Percentiles rank a stretch among this genome's conserved stretches.
Conservation (phyloP, 2,329 filamentous ascomycete species). For the Aspergillus awamori region DNA sequence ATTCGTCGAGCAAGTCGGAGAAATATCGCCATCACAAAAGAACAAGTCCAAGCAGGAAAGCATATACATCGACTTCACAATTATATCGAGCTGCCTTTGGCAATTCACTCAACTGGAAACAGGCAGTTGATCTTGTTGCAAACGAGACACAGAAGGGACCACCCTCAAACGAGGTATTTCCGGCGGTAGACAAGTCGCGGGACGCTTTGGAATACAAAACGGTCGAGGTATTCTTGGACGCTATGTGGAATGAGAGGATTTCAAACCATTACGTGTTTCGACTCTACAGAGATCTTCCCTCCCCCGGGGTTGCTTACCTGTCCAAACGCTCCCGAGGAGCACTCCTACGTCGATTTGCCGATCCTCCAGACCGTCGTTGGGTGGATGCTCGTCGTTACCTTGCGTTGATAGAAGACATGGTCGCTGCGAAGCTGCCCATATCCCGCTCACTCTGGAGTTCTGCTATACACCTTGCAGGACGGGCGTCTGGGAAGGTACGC, state of each 20-base stretch:
- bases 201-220: conserved; percentile 40
- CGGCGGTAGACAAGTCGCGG: conserved; percentile 22
- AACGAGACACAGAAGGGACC: conserved; percentile 21
- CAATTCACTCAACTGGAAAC: conserved; percentile 27
- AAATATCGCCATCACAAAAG: conserved; percentile 13
- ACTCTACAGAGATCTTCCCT: conserved; percentile 56
- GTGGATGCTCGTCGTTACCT: conserved; percentile 76
- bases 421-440: conserved; percentile 70
- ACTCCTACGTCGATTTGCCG: conserved; percentile 70
- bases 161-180: conserved; percentile 38
- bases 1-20: neutral
- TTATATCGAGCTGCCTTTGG: conserved; percentile 30
- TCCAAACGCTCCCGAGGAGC: conserved; percentile 57
- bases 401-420: conserved; percentile 79
- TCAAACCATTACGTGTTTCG: conserved; percentile 55
- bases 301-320: conserved; percentile 58
- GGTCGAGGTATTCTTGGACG: conserved; percentile 43
- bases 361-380: conserved; percentile 44
- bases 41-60: conserved; percentile 22
- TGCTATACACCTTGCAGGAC: conserved; percentile 76
- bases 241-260: conserved; percentile 48
- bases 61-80: conserved; percentile 25
- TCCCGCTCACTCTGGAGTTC: conserved; percentile 75
- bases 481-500: conserved; percentile 65
- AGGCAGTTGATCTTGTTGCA: conserved; percentile 44